Conservation (phyloP, 2,329 filamentous ascomycete genomes). For the Aspergillus ustus region DNA sequence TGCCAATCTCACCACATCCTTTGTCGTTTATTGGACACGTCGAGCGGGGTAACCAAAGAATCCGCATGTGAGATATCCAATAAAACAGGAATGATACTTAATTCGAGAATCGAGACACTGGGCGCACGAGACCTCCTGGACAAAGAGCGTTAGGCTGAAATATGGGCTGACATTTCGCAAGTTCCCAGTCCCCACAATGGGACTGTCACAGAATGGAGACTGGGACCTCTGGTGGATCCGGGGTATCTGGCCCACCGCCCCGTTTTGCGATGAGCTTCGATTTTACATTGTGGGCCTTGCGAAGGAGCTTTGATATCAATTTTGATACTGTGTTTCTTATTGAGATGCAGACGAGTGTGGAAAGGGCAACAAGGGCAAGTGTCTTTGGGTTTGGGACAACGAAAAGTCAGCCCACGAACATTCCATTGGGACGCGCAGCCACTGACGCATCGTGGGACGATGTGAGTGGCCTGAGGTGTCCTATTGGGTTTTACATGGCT, state of each 20-base stretch:
- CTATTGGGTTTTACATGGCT: not conserved
- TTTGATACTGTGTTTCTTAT: not conserved
- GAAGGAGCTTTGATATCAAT: not conserved
- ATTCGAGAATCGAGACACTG: not conserved
- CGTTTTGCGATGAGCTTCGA: constrained; percentile 1
- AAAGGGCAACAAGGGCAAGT: not conserved
- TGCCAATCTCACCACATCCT: not conserved
- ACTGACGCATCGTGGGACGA: constrained; percentile 12
- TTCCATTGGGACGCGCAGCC: constrained; percentile 8
- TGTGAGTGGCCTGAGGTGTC: constrained; percentile 11
- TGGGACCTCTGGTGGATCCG: constrained; percentile 14
- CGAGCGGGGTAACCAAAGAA: not conserved
- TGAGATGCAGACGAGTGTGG: not conserved
- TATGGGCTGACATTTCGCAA: not conserved
- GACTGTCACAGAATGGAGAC: not conserved
- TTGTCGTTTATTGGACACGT: not conserved
- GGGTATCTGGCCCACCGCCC: constrained; percentile 11
- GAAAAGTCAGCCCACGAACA: constrained; percentile 6
- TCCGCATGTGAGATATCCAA: not conserved
- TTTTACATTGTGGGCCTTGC: not conserved
- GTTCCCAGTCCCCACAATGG: not conserved
- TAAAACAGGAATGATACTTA: not conserved
- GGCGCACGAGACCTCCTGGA: not conserved
- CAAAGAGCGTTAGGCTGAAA: constrained; percentile 3
- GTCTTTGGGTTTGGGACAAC: not conserved